These are phyloP conservation scores for Cadophora luteo-olivacea DNA, from an alignment of 2,329 filamentous ascomycete genomes.

Conservation along the genomic window DNA sequence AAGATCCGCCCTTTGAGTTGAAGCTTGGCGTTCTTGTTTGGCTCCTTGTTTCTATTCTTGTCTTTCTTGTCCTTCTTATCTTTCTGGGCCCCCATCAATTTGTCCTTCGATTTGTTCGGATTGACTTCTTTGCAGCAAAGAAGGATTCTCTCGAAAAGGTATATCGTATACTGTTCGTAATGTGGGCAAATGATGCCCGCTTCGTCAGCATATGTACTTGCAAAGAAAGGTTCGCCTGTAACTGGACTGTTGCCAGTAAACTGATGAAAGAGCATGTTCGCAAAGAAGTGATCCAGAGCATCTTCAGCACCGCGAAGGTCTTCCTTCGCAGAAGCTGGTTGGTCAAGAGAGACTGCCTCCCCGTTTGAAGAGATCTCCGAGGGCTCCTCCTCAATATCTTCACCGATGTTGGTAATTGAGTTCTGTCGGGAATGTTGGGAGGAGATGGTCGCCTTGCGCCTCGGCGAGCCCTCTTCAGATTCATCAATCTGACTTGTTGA, in stretches of 20 bases:
- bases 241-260: slow-evolving; percentile 23
- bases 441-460: slow-evolving; percentile 35
- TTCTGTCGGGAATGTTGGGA: slow-evolving; percentile 8
- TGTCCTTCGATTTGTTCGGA: slow-evolving; percentile 79
- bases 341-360: background rate
- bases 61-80: slow-evolving; percentile 77
- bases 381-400: slow-evolving; percentile 7
- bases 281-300: slow-evolving; percentile 22
- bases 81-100: slow-evolving; percentile 68
- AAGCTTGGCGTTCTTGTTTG: slow-evolving; percentile 73
- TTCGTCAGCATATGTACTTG: slow-evolving; percentile 37
- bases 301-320: slow-evolving; percentile 21
- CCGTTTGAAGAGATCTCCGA: background rate
- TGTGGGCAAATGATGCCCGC: slow-evolving; percentile 33
- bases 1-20: slow-evolving; percentile 97
- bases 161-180: slow-evolving; percentile 83
- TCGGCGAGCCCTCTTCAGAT: slow-evolving; percentile 13
- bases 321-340: background rate
- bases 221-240: slow-evolving; percentile 28
- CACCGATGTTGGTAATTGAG: background rate
- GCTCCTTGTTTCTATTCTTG: slow-evolving; percentile 78
- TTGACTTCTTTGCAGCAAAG: slow-evolving; percentile 97
- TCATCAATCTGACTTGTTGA: slow-evolving; percentile 8
- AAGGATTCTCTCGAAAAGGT: slow-evolving; percentile 93
- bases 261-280: slow-evolving; percentile 28